Evolutionary conservation across 305 asterid genomes (phyloP).

Genomic region (Solanum hybrid): DNA sequence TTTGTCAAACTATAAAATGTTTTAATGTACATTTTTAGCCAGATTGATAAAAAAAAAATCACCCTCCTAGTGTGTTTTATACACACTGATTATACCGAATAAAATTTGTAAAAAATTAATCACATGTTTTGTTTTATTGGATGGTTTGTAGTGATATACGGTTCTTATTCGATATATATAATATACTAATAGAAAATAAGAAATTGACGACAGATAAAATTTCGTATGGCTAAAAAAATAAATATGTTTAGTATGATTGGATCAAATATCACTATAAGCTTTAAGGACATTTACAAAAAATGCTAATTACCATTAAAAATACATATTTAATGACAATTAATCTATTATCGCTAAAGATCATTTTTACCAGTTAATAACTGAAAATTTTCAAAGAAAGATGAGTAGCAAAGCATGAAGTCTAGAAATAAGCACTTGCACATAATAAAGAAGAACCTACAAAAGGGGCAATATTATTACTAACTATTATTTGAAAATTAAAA

Average conservation of each 20-base stretch:
- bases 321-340: no score
- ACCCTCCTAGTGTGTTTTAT: not conserved
- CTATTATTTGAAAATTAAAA: not conserved
- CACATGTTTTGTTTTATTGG: not conserved
- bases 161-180: not conserved
- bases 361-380: not conserved
- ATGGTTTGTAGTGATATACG: not conserved
- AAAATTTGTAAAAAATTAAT: no score
- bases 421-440: not conserved
- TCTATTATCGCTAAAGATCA: not conserved
- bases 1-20: not conserved
- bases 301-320: no score
- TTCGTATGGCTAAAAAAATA: not conserved
- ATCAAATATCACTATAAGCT: not conserved
- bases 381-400: not conserved
- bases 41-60: not conserved
- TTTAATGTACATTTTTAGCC: not conserved
- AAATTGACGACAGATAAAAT: no score
- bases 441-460: not conserved
- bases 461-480: not conserved
- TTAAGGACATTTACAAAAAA: no score
- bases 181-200: not conserved
- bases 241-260: no score
- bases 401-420: not conserved
- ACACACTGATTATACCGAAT: not conserved